A percentile compares a stretch with the other conserved stretches of the same genome.
These are phyloP conservation scores for Haplographium delicatum DNA, from an alignment of 495 filamentous ascomycete genomes.

Conservation along the genomic window DNA sequence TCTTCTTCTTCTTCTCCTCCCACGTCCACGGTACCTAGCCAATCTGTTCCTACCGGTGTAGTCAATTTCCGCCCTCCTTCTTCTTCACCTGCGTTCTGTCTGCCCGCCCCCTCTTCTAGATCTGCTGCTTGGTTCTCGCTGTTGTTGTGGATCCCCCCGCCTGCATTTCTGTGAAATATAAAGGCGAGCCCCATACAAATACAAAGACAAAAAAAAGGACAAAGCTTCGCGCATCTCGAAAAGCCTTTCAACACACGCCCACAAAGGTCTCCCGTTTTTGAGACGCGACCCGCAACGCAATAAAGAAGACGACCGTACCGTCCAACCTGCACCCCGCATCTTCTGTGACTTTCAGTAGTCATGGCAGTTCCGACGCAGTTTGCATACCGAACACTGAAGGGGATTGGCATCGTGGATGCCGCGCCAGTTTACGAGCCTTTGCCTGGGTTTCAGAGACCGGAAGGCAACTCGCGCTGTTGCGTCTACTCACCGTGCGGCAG, in stretches of 20 bases:
- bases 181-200: constrained; percentile 1
- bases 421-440: constrained; percentile 81
- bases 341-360: constrained; percentile 75
- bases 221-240: background rate
- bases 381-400: constrained; percentile 93
- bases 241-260: constrained; percentile 4
- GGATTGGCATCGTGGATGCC: constrained; percentile 87
- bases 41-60: constrained; percentile 28
- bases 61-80: constrained; percentile 17
- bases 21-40: constrained; percentile 22
- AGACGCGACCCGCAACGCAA: constrained; percentile 1
- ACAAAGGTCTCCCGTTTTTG: constrained; percentile 18
- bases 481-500: constrained; percentile 90
- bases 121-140: constrained; percentile 11
- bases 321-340: constrained; percentile 18
- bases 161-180: constrained; percentile 5
- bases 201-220: background rate
- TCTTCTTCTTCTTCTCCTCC: constrained; percentile 7
- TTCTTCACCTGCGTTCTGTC: constrained; percentile 8
- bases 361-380: constrained; percentile 90
- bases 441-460: constrained; percentile 79
- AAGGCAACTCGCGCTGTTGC: constrained; percentile 91
- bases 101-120: constrained; percentile 7
- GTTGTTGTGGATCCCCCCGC: constrained; percentile 14
- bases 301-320: constrained; percentile 13